Evolutionary conservation across 2,329 filamentous ascomycete species (phyloP), one percentile per base, ranked within the genome.

Genomic region (Trichophyton verrucosum): DNA sequence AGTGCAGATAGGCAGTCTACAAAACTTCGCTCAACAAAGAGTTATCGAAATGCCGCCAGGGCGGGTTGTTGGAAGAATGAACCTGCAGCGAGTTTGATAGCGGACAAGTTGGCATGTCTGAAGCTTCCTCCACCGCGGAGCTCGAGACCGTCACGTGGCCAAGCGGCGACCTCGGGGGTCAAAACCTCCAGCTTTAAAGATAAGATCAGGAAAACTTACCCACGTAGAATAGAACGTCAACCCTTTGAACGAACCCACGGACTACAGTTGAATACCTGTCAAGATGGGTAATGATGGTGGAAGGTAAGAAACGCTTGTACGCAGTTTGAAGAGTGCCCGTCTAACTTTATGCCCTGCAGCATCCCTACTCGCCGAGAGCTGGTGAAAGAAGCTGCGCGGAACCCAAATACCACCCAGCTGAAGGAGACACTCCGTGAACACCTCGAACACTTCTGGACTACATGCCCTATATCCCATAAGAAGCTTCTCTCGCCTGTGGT

Each of bases 211-310:
- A 30, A 30, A 30, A 30, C 27, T 30, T 30, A 30, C 27, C 27
- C 1, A 1, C 6, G 27, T 30, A 30, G 27, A 30, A 7, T 30
- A 30, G 27, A 15, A 20, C 9, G 8, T 11, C 33, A 38, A 30
- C 11, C 22, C 13, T 44, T 17, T 44, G n/a, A 44, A 44, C 40
- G n/a, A 44, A n/a, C n/a, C 40, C 3, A 20, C n/a, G 1, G 46
- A 20, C 20, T 27, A 36, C 24, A 55, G 30, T 27, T 20, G n/a
- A 22, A 9, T 20, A 47, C 49, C 58, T 11, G 46, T 66, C 55
- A 74, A 69, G 68, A 96, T 99, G 94, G 94, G 94, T 72, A 99
- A 99, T 77, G 94, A 99, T 73, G 94, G 94, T 67, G 94, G 94
- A 72, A 92, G 79, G 80, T 80, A 67, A 71, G 72, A 65, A 24